phyloP scores from a whole-genome alignment of 202 grass and related monocot genomes.

The Zizania palustris region DNA sequence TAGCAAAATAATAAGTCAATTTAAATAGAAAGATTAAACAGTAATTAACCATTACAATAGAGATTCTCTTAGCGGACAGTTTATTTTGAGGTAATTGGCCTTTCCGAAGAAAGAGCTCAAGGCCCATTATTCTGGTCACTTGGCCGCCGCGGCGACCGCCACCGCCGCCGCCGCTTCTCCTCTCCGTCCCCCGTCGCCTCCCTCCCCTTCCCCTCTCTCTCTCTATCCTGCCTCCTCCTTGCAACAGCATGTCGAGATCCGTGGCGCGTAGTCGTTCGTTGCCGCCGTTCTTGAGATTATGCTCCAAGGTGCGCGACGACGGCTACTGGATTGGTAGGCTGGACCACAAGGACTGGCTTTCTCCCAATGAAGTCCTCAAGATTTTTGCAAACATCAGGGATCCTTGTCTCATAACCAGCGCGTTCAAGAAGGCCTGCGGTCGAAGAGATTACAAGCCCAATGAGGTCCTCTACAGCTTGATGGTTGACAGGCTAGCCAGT shows the following conservation, averaged over 20 bases:
- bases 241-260: conserved; percentile 37
- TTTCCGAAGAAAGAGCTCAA: neutral
- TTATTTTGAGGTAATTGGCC: neutral
- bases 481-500: conserved; percentile 61
- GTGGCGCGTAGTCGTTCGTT: conserved; percentile 30
- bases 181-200: neutral
- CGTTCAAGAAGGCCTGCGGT: conserved; percentile 52
- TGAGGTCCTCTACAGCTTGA: conserved; percentile 72
- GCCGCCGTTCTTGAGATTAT: conserved; percentile 43
- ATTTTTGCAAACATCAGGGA: conserved; percentile 65
- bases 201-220: neutral
- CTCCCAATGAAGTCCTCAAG: conserved; percentile 87
- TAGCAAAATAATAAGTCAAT: no score
- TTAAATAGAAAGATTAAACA: no score
- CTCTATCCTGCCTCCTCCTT: neutral
- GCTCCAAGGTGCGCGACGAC: conserved; percentile 42
- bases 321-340: conserved; percentile 65
- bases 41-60: no score
- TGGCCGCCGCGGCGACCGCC: conserved; percentile 20
- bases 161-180: conserved; percentile 8
- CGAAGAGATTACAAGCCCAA: conserved; percentile 77
- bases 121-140: conserved; percentile 7
- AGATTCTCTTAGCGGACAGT: no score
- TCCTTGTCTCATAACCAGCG: conserved; percentile 49
- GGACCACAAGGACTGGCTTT: conserved; percentile 88